Evolutionary conservation across 129 eudicot species (phyloP), one percentile per base, ranked within the genome.

Genomic region (carrot (Daucus carota)): DNA sequence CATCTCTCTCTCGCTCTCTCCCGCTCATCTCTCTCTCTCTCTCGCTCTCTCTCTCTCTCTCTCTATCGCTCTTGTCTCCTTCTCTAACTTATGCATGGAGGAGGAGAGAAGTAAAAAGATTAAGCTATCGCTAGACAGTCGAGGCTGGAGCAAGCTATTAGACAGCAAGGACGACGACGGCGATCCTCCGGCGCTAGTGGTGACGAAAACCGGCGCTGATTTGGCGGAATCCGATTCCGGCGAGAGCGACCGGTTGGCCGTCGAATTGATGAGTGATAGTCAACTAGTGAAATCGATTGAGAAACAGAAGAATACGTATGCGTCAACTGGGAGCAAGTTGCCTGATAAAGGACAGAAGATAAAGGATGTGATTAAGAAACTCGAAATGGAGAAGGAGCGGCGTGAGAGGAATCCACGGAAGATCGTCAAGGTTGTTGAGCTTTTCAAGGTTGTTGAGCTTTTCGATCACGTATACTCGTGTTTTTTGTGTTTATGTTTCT

Each of bases 261-360:
- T 45, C 34, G 14, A 48, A 63, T 15, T 5, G 28, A 36, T 77
- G 74, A 47, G 85, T 5, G 86, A 77, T 0, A 48, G 17, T 3
- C 63, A 80, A 32, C 84, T 90, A 11, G 69, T 29, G 0, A 9
- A 31, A 0, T 6, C 7, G 33, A 73, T 78, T 33, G 31, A 20
- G 8, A 76, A 79, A 29, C 0, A 0, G 0, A 81, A 44, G 41
- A 5, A 8, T 0, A 77, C 3, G 4, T 73, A 68, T 34, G 2
- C 0, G 1, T 16, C 3, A 6, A 3, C 71, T 24, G 38, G 43
- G 70, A 7, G 1, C 33, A 80, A 22, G 22, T 48, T 82, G 72
- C 28, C 73, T 8, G 96, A 90, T 46, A 83, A 82, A 4, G 96
- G 96, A 17, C 87, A 77, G 9, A 90, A 86, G 70, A 48, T 84